A percentile compares a stretch with the other conserved stretches of the same genome.
These are phyloP conservation scores for Paspalum vaginatum DNA, from an alignment of 176 grass and related monocot genomes.

Conservation along the genomic window DNA sequence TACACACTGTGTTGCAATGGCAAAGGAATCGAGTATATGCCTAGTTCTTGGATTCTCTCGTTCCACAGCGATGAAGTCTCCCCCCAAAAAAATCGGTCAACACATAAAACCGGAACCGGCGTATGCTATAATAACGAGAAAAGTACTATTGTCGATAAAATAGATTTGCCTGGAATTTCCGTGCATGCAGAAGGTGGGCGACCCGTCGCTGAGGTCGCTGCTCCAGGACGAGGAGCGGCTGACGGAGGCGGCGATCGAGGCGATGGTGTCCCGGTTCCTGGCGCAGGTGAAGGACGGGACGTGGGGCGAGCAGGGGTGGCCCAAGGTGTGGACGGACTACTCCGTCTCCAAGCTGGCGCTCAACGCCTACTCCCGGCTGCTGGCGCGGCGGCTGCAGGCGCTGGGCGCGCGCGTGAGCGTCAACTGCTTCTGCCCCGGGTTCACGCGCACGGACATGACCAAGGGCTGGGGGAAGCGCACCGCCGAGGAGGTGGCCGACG, in stretches of 20 bases:
- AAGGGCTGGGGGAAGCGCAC: conserved; percentile 60
- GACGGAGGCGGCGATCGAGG: conserved; percentile 55
- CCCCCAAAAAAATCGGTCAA: not conserved
- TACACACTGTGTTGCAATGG: no score
- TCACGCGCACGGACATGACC: conserved; percentile 93
- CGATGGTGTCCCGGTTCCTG: conserved; percentile 75
- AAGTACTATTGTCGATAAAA: no score
- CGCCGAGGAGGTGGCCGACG: conserved; percentile 64
- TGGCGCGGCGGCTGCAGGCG: conserved; percentile 63
- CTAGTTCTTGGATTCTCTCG: no score
- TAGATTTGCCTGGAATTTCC: not conserved
- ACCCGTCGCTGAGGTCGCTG: conserved; percentile 39
- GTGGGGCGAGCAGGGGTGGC: conserved; percentile 79
- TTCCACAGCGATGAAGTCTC: no score
- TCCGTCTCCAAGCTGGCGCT: conserved; percentile 90
- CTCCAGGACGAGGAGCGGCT: conserved; percentile 72
- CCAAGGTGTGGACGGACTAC: conserved; percentile 94
- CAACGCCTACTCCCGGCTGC: conserved; percentile 78
- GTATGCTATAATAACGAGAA: no score
- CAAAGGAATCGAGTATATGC: no score
- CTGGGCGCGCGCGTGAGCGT: conserved; percentile 67
- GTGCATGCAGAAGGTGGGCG: conserved; percentile 62
- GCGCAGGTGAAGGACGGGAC: conserved; percentile 70
- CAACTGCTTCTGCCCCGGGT: conserved; percentile 96
- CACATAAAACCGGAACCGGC: not conserved